Evolutionary conservation across 495 filamentous ascomycete species (phyloP), one percentile per base, ranked within the genome.

Genomic region (Parmelia sp.): DNA sequence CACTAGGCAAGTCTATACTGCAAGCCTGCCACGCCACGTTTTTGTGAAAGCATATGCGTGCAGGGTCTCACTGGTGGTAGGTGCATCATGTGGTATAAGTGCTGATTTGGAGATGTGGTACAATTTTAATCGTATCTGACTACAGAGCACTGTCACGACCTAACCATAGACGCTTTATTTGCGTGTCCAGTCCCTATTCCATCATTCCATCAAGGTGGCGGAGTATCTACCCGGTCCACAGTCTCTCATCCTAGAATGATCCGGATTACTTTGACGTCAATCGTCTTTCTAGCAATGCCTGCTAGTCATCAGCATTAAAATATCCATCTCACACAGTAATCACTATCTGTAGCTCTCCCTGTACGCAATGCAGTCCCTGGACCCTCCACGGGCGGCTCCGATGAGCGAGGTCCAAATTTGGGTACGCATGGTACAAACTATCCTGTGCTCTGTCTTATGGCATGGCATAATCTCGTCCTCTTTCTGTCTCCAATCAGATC

Each of bases 401-500:
- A 55, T 6, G 31, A 25, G 49, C 36, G 33, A 31, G 25, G 25
- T 62, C 35, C 47, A 37, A 62, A 40, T 55, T 33, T 42, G n/a
- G 25, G 40, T 27, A 59, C 19, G 27, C 12, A 33, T 27, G 53
- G 27, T 2, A 27, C 12, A 58, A 47, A 12, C 21, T 36, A n/a
- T 31, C 47, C 27, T 7, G n/a, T 64, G 53, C 31, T 44, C 58
- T 44, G 27, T 21, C 39, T 37, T 12, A 6, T 29, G 40, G 29
- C 53, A 64, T 57, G 17, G 40, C 39, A 15, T 53, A 7, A 31
- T 37, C 1, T 5, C 4, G 23, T 11, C n/a, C n/a, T n/a, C 25
- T 27, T 33, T 47, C 29, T 25, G 9, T 58, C 40, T 37, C 62
- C 62, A 58, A 64, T 64, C 36, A 64, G 0, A 64, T 8, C 17